A percentile compares a stretch with the other conserved stretches of the same genome.
Conservation (phyloP, 2,329 filamentous ascomycete species). For the Coniosporium tulheliwenetii region DNA sequence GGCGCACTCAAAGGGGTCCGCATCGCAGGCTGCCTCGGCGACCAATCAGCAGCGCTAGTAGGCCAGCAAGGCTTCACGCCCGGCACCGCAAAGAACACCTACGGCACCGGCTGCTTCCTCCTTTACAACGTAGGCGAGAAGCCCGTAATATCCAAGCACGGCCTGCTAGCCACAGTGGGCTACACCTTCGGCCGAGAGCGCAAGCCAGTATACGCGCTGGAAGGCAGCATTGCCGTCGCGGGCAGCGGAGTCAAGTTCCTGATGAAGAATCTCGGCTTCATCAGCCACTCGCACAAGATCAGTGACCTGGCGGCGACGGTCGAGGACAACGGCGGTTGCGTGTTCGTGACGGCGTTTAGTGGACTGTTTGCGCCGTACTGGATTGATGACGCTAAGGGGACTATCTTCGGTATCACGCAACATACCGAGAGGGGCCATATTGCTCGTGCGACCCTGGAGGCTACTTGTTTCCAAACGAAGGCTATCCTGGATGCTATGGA, state of each 20-base stretch:
- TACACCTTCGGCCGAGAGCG: constrained; percentile 53
- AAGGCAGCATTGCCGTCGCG: constrained; percentile 71
- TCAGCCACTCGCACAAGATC: constrained; percentile 45
- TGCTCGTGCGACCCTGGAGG: constrained; percentile 70
- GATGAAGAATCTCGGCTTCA: constrained; percentile 49
- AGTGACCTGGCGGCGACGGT: constrained; percentile 49
- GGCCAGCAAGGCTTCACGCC: constrained; percentile 70
- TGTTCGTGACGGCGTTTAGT: constrained; percentile 80
- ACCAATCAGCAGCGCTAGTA: constrained; percentile 68
- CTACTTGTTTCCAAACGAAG: constrained; percentile 77
- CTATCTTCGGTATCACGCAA: constrained; percentile 50
- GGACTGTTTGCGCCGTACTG: constrained; percentile 87
- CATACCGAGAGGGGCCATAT: constrained; percentile 72
- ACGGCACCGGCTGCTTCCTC: constrained; percentile 74
- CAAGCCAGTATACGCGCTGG: constrained; percentile 63
- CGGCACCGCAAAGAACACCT: constrained; percentile 74
- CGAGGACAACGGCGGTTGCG: constrained; percentile 64
- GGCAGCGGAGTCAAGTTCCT: constrained; percentile 61
- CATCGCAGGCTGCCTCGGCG: constrained; percentile 73
- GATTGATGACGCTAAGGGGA: constrained; percentile 86
- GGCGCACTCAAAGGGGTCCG: constrained; percentile 53
- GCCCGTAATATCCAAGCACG: constrained; percentile 66
- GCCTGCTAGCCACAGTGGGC: constrained; percentile 67
- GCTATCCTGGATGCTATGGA: constrained; percentile 86
- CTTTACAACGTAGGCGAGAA: constrained; percentile 72